Evolutionary conservation across 768 basidiomycete genomes (phyloP), one percentile per base, ranked within the genome.

Genomic region (Hemileccinum impolitum): DNA sequence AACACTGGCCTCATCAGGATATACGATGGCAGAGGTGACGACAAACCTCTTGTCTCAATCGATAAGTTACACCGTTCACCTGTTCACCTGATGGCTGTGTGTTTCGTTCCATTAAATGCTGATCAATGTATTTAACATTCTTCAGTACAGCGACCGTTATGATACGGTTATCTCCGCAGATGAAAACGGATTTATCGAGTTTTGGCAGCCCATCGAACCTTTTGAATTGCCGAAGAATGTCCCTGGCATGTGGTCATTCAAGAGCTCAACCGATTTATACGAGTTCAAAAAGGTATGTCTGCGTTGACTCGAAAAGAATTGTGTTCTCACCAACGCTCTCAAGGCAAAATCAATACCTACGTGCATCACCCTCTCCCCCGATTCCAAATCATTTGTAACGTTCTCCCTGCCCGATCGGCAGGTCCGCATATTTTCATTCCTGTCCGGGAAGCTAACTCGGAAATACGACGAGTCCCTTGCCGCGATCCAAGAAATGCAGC

Each of bases 401-500:
- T 90, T 95, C 70, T 95, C 95, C 32, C 74, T 94, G 6, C 92
- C 94, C 17, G 92, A 95, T 67, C 87, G 94, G 15, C 90, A 95
- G 69, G 84, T 99, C 37, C 90, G 95, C 45, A 76, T 97, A 43
- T 99, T 99, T 72, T 87, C 84, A 23, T 93, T 97, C 75, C 76
- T 94, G 11, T 79, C 81, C 0, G 96, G 92, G 7, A 96, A 94
- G 63, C 72, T 97, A 56, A 84, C 82, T 14, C 84, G 95, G 17
- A 91, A 90, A 64, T 99, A 97, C 65, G 96, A 99, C 54, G 96
- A 99, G 68, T 92, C 90, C 0, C 76, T 98, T 6, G 72, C 80
- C 25, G 94, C 96, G 0, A 89, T 94, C 34, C 91, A 95, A 64
- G 94, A 97, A 67, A 97, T 99, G 94, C 96, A 99, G 66, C 96